phyloP scores from a whole-genome alignment of 768 basidiomycete species.

The Suillus fuscotomentosus region DNA sequence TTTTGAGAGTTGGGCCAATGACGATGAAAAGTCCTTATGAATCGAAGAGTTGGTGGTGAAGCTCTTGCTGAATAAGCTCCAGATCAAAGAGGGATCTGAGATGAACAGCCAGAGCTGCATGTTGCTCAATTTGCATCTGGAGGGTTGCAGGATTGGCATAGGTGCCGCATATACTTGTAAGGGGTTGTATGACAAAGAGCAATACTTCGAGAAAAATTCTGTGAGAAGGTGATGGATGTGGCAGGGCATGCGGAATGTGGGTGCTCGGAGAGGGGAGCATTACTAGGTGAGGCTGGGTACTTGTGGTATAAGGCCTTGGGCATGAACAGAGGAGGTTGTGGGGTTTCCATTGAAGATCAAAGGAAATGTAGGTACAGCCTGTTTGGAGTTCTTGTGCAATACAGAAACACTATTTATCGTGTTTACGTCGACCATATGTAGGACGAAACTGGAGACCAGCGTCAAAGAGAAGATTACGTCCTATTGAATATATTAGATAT shows the following conservation, averaged over 20 bases:
- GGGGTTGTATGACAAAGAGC: constrained; percentile 80
- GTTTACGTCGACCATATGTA: constrained; percentile 69
- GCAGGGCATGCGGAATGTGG: constrained; percentile 68
- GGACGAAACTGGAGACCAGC: constrained; percentile 81
- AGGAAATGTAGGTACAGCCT: constrained; percentile 83
- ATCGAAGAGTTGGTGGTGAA: constrained; percentile 74
- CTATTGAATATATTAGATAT: constrained; percentile 34
- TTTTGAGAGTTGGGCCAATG: constrained; percentile 80
- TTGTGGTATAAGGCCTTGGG: constrained; percentile 40
- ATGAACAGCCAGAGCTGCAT: constrained; percentile 60
- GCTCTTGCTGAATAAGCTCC: constrained; percentile 77
- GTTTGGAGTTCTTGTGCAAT: constrained; percentile 73
- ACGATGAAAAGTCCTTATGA: constrained; percentile 73
- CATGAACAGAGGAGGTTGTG: constrained; percentile 48
- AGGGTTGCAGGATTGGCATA: constrained; percentile 59
- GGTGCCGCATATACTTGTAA: constrained; percentile 59
- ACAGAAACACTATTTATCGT: constrained; percentile 83
- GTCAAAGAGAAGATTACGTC: constrained; percentile 90
- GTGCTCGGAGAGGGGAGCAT: constrained; percentile 41
- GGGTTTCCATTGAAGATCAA: constrained; percentile 59
- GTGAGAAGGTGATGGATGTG: constrained; percentile 66
- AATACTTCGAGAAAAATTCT: constrained; percentile 78
- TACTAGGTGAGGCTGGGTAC: constrained; percentile 41
- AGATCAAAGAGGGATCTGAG: constrained; percentile 81
- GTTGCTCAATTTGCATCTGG: constrained; percentile 59